phyloP scores from a whole-genome alignment of 2,329 filamentous ascomycete genomes.

The Sarocladium oryzae region DNA sequence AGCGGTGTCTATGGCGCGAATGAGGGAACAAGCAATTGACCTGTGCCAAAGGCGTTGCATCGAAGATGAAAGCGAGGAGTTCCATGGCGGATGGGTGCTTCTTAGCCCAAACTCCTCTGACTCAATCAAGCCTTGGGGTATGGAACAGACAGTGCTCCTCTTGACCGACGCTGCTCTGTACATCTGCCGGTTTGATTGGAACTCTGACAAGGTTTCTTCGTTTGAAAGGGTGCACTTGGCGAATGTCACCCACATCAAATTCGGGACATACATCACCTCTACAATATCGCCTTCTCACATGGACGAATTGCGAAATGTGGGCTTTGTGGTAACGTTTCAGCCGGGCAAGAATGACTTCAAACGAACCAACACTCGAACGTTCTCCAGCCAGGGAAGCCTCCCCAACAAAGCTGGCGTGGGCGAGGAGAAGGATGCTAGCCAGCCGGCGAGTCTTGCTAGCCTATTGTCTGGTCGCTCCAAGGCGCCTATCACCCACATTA shows the following conservation, averaged over 20 bases:
- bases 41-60: conserved; percentile 82
- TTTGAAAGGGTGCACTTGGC: conserved; percentile 81
- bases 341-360: conserved; percentile 65
- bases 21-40: conserved; percentile 85
- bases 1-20: conserved; percentile 75
- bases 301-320: conserved; percentile 75
- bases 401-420: conserved; percentile 17
- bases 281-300: conserved; percentile 72
- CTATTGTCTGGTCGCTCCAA: conserved; percentile 32
- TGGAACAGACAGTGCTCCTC: conserved; percentile 84
- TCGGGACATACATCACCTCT: conserved; percentile 85
- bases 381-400: conserved; percentile 47
- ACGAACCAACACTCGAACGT: conserved; percentile 77
- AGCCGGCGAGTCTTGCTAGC: conserved; percentile 30
- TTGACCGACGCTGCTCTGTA: conserved; percentile 83
- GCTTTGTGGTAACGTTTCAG: conserved; percentile 72
- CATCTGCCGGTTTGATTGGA: conserved; percentile 89
- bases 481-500: conserved; percentile 27
- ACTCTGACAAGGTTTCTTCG: conserved; percentile 84
- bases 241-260: conserved; percentile 65
- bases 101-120: conserved; percentile 68
- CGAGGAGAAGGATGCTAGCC: conserved; percentile 17
- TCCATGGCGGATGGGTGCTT: conserved; percentile 85
- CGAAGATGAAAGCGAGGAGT: conserved; percentile 73
- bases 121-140: conserved; percentile 61